A percentile compares a stretch with the other conserved stretches of the same genome.
These are phyloP conservation scores for Hyphopichia wangnamkhiaoensis DNA, from an alignment of 1,139 yeast genomes.

Conservation along the genomic window DNA sequence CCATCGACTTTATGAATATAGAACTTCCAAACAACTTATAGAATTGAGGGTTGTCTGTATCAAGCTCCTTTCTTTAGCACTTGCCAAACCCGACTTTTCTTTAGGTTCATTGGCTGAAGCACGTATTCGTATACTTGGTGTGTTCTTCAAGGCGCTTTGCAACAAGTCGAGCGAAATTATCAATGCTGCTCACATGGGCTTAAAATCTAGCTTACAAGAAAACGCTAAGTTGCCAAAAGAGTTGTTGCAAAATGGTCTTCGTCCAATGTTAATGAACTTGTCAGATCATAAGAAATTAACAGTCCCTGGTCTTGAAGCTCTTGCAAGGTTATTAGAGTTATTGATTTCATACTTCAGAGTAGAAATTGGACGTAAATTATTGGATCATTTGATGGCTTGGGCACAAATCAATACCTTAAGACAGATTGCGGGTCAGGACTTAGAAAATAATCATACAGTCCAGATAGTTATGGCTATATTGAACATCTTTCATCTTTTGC, in stretches of 20 bases:
- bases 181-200: constrained; percentile 89
- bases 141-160: constrained; percentile 89
- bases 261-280: constrained; percentile 93
- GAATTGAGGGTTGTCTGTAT: constrained; percentile 90
- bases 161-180: constrained; percentile 85
- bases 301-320: constrained; percentile 86
- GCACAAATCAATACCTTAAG: constrained; percentile 82
- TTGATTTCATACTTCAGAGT: constrained; percentile 92
- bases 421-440: constrained; percentile 68
- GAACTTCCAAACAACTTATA: constrained; percentile 84
- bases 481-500: constrained; percentile 87
- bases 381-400: constrained; percentile 96
- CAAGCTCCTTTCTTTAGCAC: constrained; percentile 75
- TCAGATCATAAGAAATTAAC: constrained; percentile 92
- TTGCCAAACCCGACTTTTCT: constrained; percentile 78
- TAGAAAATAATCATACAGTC: constrained; percentile 78
- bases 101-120: constrained; percentile 80
- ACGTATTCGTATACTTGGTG: constrained; percentile 84
- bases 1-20: constrained; percentile 79
- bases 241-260: constrained; percentile 83
- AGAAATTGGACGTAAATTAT: constrained; percentile 89
- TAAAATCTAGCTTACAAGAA: constrained; percentile 80
- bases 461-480: constrained; percentile 88
- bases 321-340: constrained; percentile 82
- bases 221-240: constrained; percentile 92